Evolutionary conservation across 1,284 basidiomycete genomes (phyloP).

Genomic region (Ganoderma multipileum): DNA sequence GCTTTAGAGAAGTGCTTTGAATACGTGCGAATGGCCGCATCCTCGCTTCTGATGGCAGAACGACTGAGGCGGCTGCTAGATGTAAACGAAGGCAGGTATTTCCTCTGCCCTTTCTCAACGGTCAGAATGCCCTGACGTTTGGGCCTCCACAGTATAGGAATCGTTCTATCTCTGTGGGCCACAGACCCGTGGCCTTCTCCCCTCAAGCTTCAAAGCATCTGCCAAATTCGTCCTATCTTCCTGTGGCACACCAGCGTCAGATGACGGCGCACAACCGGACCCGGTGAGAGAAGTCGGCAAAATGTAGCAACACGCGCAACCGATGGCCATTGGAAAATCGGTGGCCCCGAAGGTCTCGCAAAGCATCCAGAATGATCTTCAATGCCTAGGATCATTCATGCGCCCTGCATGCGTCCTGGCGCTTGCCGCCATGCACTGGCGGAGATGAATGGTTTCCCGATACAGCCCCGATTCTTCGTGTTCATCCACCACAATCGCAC

Average conservation of each 20-base stretch:
- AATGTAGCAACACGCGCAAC: not conserved
- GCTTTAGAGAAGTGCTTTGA: not conserved
- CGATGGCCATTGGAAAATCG: not conserved
- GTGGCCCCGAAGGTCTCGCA: not conserved
- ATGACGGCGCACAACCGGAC: not conserved
- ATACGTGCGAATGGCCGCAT: not conserved
- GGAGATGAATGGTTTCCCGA: not conserved
- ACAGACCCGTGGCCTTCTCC: not conserved
- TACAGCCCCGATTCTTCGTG: not conserved
- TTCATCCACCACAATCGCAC: not conserved
- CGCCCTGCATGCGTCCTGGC: not conserved
- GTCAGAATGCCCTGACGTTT: not conserved
- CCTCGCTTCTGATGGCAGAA: not conserved
- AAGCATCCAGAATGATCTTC: not conserved
- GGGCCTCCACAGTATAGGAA: not conserved
- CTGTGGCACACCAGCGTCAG: not conserved
- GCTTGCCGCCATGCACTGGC: not conserved
- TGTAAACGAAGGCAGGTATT: not conserved
- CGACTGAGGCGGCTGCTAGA: not conserved
- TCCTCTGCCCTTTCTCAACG: not conserved
- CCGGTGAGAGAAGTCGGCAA: slow-evolving; percentile 3
- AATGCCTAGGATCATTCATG: not conserved
- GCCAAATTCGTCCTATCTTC: not conserved
- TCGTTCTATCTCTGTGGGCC: not conserved
- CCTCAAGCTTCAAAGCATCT: not conserved